Evolutionary conservation across 1,284 basidiomycete genomes (phyloP).

Genomic region (Salmacisia buchloeana): DNA sequence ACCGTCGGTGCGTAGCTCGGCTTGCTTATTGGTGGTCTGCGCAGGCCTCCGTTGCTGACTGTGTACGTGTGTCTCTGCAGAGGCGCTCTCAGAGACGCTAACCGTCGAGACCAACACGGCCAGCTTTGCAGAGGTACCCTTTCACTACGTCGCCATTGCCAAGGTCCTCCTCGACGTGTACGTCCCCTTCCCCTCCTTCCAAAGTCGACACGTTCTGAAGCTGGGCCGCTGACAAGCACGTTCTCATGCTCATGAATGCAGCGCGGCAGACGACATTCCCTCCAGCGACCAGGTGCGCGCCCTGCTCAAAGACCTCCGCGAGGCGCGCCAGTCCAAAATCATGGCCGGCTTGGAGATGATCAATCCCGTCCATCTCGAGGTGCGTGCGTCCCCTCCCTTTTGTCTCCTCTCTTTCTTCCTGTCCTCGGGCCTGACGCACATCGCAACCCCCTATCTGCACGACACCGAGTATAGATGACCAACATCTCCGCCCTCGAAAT

Average conservation of each 20-base stretch:
- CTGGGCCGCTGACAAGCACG: neutral
- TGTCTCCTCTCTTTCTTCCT: neutral
- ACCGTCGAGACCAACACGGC: conserved; percentile 39
- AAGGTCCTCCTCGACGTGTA: conserved; percentile 85
- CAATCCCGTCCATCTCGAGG: conserved; percentile 62
- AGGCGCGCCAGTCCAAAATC: conserved; percentile 88
- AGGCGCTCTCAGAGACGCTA: conserved; percentile 64
- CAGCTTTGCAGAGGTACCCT: conserved; percentile 52
- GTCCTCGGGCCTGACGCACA: neutral
- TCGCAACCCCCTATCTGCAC: too few species aligned
- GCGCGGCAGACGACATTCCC: conserved; percentile 81
- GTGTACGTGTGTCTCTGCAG: conserved; percentile 53
- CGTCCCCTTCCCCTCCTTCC: conserved; percentile 44
- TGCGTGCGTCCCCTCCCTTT: conserved; percentile 57
- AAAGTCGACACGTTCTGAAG: neutral
- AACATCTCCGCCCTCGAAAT: conserved; percentile 47
- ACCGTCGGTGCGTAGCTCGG: conserved; percentile 62
- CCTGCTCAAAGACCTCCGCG: conserved; percentile 84
- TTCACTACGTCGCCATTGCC: conserved; percentile 79
- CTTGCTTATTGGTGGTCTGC: neutral
- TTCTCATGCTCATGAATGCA: conserved; percentile 48
- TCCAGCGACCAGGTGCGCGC: conserved; percentile 74
- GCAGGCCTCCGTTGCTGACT: neutral
- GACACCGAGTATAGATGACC: too few species aligned
- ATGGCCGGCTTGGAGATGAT: conserved; percentile 65